Base-by-base conservation (phyloP, 2,329 filamentous ascomycete genomes). In the Aspergillus ustus region DNA sequence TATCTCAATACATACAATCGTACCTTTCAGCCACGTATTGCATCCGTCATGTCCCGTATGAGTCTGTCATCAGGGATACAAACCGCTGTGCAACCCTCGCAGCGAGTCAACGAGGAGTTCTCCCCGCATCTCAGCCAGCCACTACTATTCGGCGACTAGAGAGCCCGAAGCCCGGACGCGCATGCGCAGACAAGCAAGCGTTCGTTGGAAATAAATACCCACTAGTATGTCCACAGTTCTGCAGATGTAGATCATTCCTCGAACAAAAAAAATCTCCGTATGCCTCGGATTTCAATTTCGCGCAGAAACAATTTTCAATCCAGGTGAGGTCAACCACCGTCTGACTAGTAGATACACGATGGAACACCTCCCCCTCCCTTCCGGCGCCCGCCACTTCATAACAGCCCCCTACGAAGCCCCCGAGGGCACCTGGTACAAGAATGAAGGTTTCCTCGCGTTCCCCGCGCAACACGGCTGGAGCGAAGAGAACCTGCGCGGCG, bases 371-470 rank as follows among this genome's bases (percentile, higher is more conserved):
- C 57, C 57, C 29, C 48, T 66, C 20, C 62, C 59, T 6, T 22
- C 49, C 15, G 57, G 61, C 4, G 25, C 29, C 1, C 19, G 52
- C 2, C 63, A 34, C 31, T 66, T 60, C 20, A 64, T 66, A 17
- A n/a, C 58, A 3, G 59, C 54, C 17, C 63, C 63, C 13, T 66
- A 66, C 34, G 59, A 66, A 52, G 61, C 63, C 7, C 59, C 63
- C 3, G 3, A 20, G 3, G 8, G 7, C n/a, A n/a, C 46, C 5
- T 63, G 61, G 61, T 66, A 63, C 17, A 61, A 65, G 25, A 29
- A 43, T 13, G 4, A 25, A 13, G 52, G 43, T 2, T 66, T 66
- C 46, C 19, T 63, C 7, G 22, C 43, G 15, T 66, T 48, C 19
- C 64, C 64, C 3, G 17, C 58, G 13, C 44, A 54, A 25, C 22